Conservation (phyloP, 768 basidiomycete genomes). For the Dictyophora rubrovolvata region DNA sequence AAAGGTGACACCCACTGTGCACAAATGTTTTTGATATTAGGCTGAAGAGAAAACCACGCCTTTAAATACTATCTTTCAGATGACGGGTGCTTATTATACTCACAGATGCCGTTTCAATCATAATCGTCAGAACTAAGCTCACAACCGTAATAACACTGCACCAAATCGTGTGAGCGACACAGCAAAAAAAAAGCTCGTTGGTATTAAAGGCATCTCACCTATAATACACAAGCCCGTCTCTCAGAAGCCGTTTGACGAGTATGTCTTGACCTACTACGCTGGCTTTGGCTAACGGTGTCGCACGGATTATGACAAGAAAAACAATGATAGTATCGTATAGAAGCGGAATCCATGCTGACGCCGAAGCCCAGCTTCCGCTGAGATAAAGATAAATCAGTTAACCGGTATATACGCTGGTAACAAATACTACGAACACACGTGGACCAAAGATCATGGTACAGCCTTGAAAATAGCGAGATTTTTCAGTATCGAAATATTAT, state of each 20-base stretch:
- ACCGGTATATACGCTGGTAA: background rate
- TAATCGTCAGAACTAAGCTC: slow-evolving; percentile 28
- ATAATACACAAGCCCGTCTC: slow-evolving; percentile 5
- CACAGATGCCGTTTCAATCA: slow-evolving; percentile 24
- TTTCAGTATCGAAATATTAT: background rate
- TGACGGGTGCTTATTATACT: background rate
- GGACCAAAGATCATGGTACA: slow-evolving; percentile 5
- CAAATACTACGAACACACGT: background rate
- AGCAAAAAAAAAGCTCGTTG: background rate
- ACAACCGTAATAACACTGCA: slow-evolving; percentile 27
- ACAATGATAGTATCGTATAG: slow-evolving; percentile 5
- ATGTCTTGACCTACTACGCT: background rate
- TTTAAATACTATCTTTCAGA: background rate
- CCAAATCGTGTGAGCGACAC: background rate
- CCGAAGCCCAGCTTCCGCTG: slow-evolving; percentile 6
- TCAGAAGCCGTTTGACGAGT: background rate
- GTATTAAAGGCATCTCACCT: background rate
- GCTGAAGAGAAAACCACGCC: background rate
- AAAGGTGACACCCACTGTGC: slow-evolving; percentile 23
- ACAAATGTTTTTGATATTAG: slow-evolving; percentile 25
- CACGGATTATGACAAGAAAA: background rate
- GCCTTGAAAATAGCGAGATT: background rate
- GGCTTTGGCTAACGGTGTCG: background rate
- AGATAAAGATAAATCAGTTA: background rate
- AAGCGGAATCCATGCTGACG: slow-evolving; percentile 6